Conservation (phyloP, 495 filamentous ascomycete species). For the Penicillium soppii region DNA sequence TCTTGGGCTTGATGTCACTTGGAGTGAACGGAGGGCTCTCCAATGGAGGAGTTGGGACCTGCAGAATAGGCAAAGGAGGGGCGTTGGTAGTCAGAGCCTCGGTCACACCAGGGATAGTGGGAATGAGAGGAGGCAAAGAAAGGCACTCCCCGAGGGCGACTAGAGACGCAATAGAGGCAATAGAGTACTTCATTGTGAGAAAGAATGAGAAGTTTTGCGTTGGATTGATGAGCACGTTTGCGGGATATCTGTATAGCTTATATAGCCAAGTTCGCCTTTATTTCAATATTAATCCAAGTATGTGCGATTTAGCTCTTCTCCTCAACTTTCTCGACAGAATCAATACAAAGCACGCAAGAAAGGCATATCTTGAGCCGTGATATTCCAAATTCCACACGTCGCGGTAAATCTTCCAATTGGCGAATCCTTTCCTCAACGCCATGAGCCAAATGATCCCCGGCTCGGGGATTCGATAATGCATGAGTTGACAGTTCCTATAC, state of each 20-base stretch:
- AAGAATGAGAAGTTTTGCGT: conserved; percentile 1
- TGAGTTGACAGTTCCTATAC: not conserved
- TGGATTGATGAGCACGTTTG: conserved; percentile 28
- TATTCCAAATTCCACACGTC: conserved; percentile 12
- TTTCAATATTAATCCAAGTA: too few relatives aligned
- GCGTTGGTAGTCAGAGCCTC: conserved; percentile 49
- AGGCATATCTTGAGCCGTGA: not conserved
- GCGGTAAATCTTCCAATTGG: conserved; percentile 15
- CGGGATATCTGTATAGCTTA: conserved; percentile 24
- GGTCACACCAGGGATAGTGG: conserved; percentile 57
- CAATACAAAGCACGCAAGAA: conserved; percentile 18
- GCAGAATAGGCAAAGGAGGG: conserved; percentile 57
- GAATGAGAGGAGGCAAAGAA: conserved; percentile 55
- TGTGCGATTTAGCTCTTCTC: not conserved
- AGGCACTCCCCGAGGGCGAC: conserved; percentile 25
- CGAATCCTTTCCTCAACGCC: conserved; percentile 2
- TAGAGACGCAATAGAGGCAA: conserved; percentile 18
- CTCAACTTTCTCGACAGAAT: not conserved
- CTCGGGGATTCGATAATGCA: not conserved
- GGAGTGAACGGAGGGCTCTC: conserved; percentile 52
- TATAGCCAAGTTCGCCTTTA: conserved; percentile 11
- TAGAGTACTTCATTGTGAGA: conserved; percentile 21
- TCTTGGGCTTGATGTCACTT: conserved; percentile 61
- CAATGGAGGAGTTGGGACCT: conserved; percentile 56
- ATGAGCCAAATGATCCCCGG: not conserved